phyloP scores from a whole-genome alignment of 2,329 filamentous ascomycete species.

The Sarocladium brachiariae region DNA sequence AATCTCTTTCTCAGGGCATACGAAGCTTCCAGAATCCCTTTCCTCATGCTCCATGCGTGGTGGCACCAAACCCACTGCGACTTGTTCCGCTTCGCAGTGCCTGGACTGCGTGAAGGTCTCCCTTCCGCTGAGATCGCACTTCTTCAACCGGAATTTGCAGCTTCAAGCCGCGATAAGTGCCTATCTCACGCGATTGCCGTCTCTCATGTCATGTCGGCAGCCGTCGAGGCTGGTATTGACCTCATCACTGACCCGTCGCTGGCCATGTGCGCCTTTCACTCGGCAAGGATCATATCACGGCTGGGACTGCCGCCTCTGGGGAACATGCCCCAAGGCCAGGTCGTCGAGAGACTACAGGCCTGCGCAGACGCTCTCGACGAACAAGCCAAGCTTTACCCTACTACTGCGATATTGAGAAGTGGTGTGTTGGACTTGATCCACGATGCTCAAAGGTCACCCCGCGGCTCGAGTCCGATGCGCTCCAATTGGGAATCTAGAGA shows the following conservation, averaged over 20 bases:
- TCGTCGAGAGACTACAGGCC: background rate
- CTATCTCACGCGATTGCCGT: background rate
- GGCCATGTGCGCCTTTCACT: background rate
- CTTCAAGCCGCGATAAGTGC: background rate
- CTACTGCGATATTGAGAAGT: background rate
- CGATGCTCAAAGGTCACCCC: background rate
- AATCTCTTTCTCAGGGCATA: conserved; percentile 17
- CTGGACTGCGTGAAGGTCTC: conserved; percentile 2
- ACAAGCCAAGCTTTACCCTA: background rate
- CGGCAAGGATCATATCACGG: background rate
- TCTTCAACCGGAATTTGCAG: background rate
- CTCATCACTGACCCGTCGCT: background rate
- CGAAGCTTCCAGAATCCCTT: conserved; percentile 16
- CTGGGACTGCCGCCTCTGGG: background rate
- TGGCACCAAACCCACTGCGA: conserved; percentile 21
- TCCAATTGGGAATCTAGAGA: background rate
- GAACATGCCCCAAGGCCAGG: background rate
- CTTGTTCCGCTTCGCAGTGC: conserved; percentile 18
- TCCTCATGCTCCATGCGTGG: conserved; percentile 20
- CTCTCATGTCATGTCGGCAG: background rate
- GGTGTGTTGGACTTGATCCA: background rate
- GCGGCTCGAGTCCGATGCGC: background rate
- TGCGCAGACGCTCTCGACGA: background rate
- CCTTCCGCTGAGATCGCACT: background rate
- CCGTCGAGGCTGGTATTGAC: background rate